These are phyloP conservation scores for Dichotomopilus funicola DNA, from an alignment of 2,329 filamentous ascomycete genomes.

Conservation along the genomic window DNA sequence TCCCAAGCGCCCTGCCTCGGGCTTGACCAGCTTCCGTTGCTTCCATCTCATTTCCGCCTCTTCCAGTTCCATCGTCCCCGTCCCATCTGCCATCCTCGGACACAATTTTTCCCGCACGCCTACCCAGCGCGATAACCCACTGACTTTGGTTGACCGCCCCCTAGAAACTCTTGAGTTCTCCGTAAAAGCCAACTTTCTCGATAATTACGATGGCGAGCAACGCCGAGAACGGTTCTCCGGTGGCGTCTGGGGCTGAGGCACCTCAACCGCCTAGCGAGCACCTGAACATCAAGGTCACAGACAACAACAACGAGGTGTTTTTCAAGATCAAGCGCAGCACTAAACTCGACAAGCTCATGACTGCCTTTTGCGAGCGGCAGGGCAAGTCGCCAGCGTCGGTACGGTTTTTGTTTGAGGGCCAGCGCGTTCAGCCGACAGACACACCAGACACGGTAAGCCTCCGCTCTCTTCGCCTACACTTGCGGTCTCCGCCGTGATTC, in stretches of 20 bases:
- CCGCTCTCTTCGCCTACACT: neutral
- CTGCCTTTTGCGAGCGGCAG: constrained; percentile 93
- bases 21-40: too few species aligned
- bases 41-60: too few species aligned
- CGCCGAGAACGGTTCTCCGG: constrained; percentile 44
- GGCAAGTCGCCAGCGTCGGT: constrained; percentile 81
- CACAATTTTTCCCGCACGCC: too few species aligned
- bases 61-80: too few species aligned
- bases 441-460: constrained; percentile 81
- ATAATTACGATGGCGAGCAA: constrained; percentile 43
- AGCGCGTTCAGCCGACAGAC: constrained; percentile 80
- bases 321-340: constrained; percentile 99
- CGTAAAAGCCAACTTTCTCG: too few species aligned
- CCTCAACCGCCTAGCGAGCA: constrained; percentile 61
- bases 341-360: constrained; percentile 95
- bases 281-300: constrained; percentile 97
- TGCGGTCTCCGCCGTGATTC: neutral
- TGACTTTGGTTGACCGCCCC: too few species aligned
- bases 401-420: constrained; percentile 93
- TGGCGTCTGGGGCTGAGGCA: constrained; percentile 35
- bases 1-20: too few species aligned
- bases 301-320: constrained; percentile 99
- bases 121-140: too few species aligned
- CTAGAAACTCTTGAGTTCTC: too few species aligned
- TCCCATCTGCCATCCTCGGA: too few species aligned